Evolutionary conservation across 2,329 filamentous ascomycete species (phyloP), one percentile per base, ranked within the genome.

Genomic region (Neoscytalidium dimidiatum): DNA sequence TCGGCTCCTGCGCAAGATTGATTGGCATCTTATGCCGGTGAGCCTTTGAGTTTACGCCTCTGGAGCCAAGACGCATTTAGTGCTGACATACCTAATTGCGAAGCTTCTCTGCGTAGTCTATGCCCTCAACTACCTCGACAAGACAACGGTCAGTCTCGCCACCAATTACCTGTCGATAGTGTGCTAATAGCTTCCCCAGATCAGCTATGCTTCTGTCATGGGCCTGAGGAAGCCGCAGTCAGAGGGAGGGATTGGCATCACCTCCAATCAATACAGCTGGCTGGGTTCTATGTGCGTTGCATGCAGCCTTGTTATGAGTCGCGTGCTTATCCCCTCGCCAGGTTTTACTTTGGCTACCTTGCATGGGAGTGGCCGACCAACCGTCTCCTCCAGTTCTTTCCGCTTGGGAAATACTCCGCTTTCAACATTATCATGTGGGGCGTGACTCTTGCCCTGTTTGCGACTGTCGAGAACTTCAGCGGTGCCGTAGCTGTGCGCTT

Each of bases 281-380:
- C 74, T 83, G 0, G 75, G 75, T 8, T 80, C 72, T 43, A 81
- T 85, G 71, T 64, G 51, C 51, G 46, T 4, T 13, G 19, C 19
- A n/a, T 3, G 17, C 1, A 1, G 19, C 7, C 23, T 17, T 13
- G 7, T 14, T n/a, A 3, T 9, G 21, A 14, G 31, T 0, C 26
- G 3, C 17, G 23, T 21, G 35, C 44, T 61, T 31, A 46, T 38
- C 7, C n/a, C 38, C 3, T 38, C 1, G 14, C 38, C 7, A 64
- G 62, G 49, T 84, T 84, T 67, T 85, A 84, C 71, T 81, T 85
- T 69, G 83, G 82, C 0, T 85, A 85, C 62, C 71, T 85, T 17
- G 84, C 82, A 2, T 89, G 83, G 83, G 88, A 90, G 72, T 90
- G 88, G 73, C 88, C 88, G 0, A 90, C 88, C 1, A 88, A 84